Evolutionary conservation across 1,284 basidiomycete genomes (phyloP).

Genomic region (Ustilago bromivora): DNA sequence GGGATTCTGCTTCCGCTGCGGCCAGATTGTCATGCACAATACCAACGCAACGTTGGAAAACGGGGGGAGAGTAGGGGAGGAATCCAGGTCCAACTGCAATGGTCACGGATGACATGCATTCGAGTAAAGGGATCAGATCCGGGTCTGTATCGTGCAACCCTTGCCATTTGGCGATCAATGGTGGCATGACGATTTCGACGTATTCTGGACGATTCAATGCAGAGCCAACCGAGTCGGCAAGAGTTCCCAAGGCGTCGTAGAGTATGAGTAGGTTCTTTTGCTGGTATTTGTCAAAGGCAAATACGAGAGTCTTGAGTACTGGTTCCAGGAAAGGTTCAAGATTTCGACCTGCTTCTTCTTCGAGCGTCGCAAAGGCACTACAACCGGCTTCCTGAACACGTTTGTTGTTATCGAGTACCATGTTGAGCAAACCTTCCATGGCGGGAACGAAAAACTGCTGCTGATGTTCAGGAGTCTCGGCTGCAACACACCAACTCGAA

Average conservation of each 20-base stretch:
- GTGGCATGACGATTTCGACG: conserved; percentile 96
- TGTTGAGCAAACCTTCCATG: conserved; percentile 96
- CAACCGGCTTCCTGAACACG: conserved; percentile 99
- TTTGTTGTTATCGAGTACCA: conserved; percentile 99
- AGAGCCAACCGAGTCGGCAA: conserved; percentile 93
- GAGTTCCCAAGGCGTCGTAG: conserved; percentile 96
- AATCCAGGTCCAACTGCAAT: conserved; percentile 96
- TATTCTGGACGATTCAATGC: conserved; percentile 87
- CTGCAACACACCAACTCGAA: conserved; percentile 90
- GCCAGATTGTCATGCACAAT: conserved; percentile 89
- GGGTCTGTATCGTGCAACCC: conserved; percentile 89
- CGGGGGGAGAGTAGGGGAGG: conserved; percentile 85
- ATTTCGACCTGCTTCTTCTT: conserved; percentile 93
- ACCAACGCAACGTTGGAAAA: conserved; percentile 89
- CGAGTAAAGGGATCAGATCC: conserved; percentile 85
- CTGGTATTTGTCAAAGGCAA: conserved; percentile 97
- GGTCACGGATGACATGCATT: conserved; percentile 97
- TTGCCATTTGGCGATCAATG: conserved; percentile 89
- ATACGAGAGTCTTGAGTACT: conserved; percentile 91
- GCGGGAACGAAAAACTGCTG: conserved; percentile 92
- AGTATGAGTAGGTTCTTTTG: conserved; percentile 99
- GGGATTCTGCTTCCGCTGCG: conserved; percentile 80
- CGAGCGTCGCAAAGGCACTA: conserved; percentile 96
- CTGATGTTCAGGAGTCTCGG: conserved; percentile 85
- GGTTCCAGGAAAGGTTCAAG: conserved; percentile 94